Percentiles rank a stretch among this genome's conserved stretches.
Conservation (phyloP, 192 early-diverging fungal genomes). For the Coemansia pectinata region DNA sequence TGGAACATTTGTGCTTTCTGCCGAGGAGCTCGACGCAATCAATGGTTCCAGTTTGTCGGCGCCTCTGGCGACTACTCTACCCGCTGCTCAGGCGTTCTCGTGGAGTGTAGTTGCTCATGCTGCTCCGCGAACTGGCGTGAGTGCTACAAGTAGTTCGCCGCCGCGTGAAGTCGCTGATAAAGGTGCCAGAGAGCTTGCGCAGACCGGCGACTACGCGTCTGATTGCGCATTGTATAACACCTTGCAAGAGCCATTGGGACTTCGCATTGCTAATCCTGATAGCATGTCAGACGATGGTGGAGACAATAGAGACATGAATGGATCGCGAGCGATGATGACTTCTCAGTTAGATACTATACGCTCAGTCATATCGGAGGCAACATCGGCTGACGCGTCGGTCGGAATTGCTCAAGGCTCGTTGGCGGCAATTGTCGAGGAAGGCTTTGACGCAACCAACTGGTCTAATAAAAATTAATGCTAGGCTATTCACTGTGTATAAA, state of each 20-base stretch:
- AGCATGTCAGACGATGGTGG: not conserved
- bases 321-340: not conserved
- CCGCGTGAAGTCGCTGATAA: not conserved
- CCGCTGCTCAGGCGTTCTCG: not conserved
- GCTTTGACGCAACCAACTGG: conserved; percentile 11
- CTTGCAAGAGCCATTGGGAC: conserved; percentile 12
- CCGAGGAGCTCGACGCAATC: conserved; percentile 29
- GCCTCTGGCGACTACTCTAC: not conserved
- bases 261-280: conserved; percentile 14
- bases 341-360: not conserved
- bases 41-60: conserved; percentile 10
- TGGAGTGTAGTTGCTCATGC: not conserved
- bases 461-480: not conserved
- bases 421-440: conserved; percentile 10
- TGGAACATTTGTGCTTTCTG: conserved; percentile 29
- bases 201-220: conserved; percentile 1
- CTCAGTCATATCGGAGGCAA: conserved; percentile 6
- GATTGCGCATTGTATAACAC: conserved; percentile 12
- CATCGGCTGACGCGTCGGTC: conserved; percentile 15
- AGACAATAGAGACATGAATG: not conserved
- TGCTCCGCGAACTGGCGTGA: not conserved
- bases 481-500: not conserved
- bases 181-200: not conserved
- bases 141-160: not conserved
- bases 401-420: conserved; percentile 9